Percentiles rank a stretch among this genome's conserved stretches.
phyloP scores from a whole-genome alignment of 352 stramenopile species.

The Albugo candida region DNA sequence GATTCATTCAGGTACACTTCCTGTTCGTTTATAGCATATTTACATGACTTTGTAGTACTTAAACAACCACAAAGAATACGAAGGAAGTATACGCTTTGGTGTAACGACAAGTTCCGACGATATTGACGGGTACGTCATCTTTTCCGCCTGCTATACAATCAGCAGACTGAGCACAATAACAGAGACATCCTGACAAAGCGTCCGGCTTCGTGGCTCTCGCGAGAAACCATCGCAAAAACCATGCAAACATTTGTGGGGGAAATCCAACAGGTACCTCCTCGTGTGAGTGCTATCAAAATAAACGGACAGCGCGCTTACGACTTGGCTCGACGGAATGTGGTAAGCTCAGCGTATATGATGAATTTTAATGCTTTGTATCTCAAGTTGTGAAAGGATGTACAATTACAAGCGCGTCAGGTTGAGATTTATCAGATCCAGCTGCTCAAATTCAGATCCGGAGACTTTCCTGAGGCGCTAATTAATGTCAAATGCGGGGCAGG shows the following conservation, averaged over 20 bases:
- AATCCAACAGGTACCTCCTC: constrained; percentile 58
- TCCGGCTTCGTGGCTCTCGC: constrained; percentile 33
- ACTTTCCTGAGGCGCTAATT: constrained; percentile 45
- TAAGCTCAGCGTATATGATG: background rate
- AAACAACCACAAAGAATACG: constrained; percentile 52
- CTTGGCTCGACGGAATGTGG: constrained; percentile 37
- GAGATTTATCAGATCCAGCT: constrained; percentile 42
- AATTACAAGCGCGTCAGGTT: constrained; percentile 36
- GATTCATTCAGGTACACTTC: constrained; percentile 40
- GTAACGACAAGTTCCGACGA: constrained; percentile 68
- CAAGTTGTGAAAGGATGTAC: constrained; percentile 16
- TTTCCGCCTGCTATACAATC: background rate
- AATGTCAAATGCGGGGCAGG: constrained; percentile 42
- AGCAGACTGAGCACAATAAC: background rate
- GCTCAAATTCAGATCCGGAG: constrained; percentile 19
- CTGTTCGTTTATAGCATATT: background rate
- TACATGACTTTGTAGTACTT: constrained; percentile 20
- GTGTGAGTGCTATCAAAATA: constrained; percentile 61
- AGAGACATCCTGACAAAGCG: constrained; percentile 29
- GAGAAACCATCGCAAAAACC: constrained; percentile 9
- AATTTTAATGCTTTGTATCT: background rate
- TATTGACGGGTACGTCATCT: constrained; percentile 30
- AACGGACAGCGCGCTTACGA: constrained; percentile 66
- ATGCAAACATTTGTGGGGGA: constrained; percentile 38
- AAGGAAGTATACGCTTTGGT: constrained; percentile 47